These are phyloP conservation scores for Trichosporon sp. DNA, from an alignment of 1,284 basidiomycete genomes.

Conservation along the genomic window DNA sequence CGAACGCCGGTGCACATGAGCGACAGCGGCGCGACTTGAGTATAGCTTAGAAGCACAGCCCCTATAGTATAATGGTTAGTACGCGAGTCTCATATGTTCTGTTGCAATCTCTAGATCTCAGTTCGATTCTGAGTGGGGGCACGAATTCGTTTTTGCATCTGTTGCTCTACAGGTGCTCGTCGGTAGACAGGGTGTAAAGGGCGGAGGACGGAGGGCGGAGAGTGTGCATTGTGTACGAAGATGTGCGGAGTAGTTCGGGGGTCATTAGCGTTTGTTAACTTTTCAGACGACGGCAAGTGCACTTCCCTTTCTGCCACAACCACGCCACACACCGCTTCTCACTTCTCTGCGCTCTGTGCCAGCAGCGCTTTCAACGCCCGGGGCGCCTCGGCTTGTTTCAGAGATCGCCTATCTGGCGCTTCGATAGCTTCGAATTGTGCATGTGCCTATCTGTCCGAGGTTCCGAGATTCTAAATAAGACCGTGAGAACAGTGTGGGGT, in stretches of 20 bases:
- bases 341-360: too few relatives aligned
- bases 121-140: slow-evolving; percentile 19
- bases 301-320: too few relatives aligned
- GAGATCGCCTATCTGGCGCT: not conserved
- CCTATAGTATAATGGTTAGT: slow-evolving; percentile 20
- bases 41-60: not conserved
- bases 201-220: too few relatives aligned
- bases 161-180: too few relatives aligned
- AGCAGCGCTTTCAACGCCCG: not conserved
- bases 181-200: too few relatives aligned
- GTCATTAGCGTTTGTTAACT: not conserved
- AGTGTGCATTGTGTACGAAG: too few relatives aligned
- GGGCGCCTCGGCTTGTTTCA: not conserved
- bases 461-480: not conserved
- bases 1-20: too few relatives aligned
- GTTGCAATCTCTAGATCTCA: slow-evolving; percentile 20
- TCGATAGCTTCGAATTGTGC: not conserved
- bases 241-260: not conserved
- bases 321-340: too few relatives aligned
- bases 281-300: too few relatives aligned
- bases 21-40: too few relatives aligned
- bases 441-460: not conserved
- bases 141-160: not conserved
- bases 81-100: slow-evolving; percentile 17
- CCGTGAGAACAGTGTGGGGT: not conserved